Base-by-base conservation (phyloP, 805 yeast species). In the Danielia oregonensis region DNA sequence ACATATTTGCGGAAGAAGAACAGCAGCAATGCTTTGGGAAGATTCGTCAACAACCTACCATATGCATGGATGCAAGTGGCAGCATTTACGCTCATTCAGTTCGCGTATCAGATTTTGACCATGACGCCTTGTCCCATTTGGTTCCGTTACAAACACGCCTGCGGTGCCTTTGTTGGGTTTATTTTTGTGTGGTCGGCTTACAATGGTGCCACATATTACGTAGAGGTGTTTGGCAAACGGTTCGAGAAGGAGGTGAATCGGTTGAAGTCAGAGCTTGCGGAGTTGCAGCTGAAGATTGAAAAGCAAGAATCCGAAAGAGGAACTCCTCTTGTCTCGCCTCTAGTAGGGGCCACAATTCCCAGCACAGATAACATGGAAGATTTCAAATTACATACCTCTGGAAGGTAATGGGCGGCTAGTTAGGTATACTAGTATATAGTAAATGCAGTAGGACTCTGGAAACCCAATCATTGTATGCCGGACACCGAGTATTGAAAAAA, bases 181-280 rank as follows among this genome's bases (percentile, higher is more conserved):
- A 86, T 91, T n/a, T 88, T 89, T 48, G 57, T 79, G 29, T 72
- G 77, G 56, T 94, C 97, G 2, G 70, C 88, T 26, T 87, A 82
- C 56, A 89, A 93, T 46, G 98, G 98, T 18, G 98, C 97, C 2
- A 86, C 95, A 0, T 91, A 86, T 55, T 91, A 91, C 57, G 72
- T 93, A 37, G 97, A 91, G 51, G 82, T 82, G 32, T 93, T 88
- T 61, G 97, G 97, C 14, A 83, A 80, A 55, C 75, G 89, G 44
- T 80, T 88, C 52, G 95, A 88, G 52, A 86, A 82, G 50, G 96
- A 93, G 56, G 88, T 91, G 16, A 61, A 67, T 17, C 76, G 76
- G 48, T 65, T 91, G 51, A 83, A 79, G 57, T 56, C 58, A 11
- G 96, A 89, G 52, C 74, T 91, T n/a, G 70, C 72, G 14, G 76